Evolutionary conservation across 352 stramenopile species (phyloP).

Genomic region (Phytophthora colocasiae): DNA sequence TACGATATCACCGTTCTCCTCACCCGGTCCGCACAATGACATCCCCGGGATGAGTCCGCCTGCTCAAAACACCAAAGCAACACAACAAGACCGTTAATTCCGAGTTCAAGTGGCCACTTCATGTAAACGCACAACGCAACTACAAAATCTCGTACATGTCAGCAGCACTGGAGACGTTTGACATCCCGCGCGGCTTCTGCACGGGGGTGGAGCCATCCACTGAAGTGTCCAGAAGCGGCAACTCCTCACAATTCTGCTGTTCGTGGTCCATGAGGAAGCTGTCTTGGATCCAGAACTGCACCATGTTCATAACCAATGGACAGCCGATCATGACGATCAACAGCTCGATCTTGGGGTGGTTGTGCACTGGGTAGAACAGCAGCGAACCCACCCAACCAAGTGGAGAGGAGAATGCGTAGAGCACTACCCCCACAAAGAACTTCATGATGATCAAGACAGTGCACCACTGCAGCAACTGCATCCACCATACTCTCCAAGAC

Average conservation of each 20-base stretch:
- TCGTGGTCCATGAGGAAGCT: constrained; percentile 78
- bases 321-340: constrained; percentile 88
- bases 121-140: constrained; percentile 30
- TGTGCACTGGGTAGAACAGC: constrained; percentile 75
- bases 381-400: constrained; percentile 66
- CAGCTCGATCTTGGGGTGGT: constrained; percentile 79
- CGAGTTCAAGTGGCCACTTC: constrained; percentile 12
- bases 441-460: constrained; percentile 73
- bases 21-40: constrained; percentile 31
- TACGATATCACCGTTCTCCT: constrained; percentile 6
- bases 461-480: constrained; percentile 76
- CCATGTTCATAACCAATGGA: constrained; percentile 87
- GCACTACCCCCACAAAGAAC: constrained; percentile 62
- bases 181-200: constrained; percentile 48
- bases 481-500: constrained; percentile 67
- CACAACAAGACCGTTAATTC: constrained; percentile 33
- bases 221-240: constrained; percentile 39
- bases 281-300: constrained; percentile 89
- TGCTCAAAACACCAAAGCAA: constrained; percentile 26
- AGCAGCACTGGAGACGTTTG: constrained; percentile 50
- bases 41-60: constrained; percentile 42
- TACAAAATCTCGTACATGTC: constrained; percentile 78
- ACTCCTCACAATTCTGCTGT: constrained; percentile 34
- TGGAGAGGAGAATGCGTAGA: constrained; percentile 68
- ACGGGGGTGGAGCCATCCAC: constrained; percentile 3